Base-by-base conservation (phyloP, 805 yeast species). In the Dipodascus geniculatus region DNA sequence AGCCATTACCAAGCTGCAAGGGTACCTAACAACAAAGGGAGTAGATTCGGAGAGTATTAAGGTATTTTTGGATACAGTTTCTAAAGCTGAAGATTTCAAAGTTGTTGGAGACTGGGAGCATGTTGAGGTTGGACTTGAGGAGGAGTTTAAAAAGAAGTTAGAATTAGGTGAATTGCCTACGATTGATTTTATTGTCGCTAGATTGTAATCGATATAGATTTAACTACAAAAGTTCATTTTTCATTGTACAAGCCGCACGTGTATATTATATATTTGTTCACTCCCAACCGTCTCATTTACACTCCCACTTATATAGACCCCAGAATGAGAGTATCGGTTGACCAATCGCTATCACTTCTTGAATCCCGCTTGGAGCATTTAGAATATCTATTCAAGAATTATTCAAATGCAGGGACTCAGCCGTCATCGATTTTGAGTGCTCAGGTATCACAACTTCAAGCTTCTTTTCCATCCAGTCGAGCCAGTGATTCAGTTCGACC, bases 401-500 rank as follows among this genome's bases (percentile, higher is more conserved):
- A 6, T 28, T 28, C 33, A 6, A 28, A 11, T 28, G 33, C 6
- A n/a, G n/a, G n/a, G n/a, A n/a, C n/a, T n/a, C n/a, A n/a, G n/a
- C n/a, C n/a, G n/a, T n/a, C n/a, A 28, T 28, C 33, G 11, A 28
- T 6, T 28, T 28, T 28, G 11, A 28, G 9, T 6, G 33, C 33
- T 6, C 33, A 28, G 11, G 11, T 28, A 11, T 6, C 33, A 28
- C 33, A 28, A 11, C 33, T 28, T 28, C 33, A 28, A 28, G 33
- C 9, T 6, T 28, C 52, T 48, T 24, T 55, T 22, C 38, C 57
- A 3, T 53, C 22, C 2, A 51, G 47, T 23, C 51, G 56, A 22
- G 49, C 51, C 38, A 56, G 51, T 2, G 42, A 51, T 23, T 56
- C 51, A 20, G 48, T 17, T 8, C 48, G 8, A 6, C 4, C 9